Base-by-base conservation (phyloP, 2,329 filamentous ascomycete genomes). In the Emergomyces pasteurianus region DNA sequence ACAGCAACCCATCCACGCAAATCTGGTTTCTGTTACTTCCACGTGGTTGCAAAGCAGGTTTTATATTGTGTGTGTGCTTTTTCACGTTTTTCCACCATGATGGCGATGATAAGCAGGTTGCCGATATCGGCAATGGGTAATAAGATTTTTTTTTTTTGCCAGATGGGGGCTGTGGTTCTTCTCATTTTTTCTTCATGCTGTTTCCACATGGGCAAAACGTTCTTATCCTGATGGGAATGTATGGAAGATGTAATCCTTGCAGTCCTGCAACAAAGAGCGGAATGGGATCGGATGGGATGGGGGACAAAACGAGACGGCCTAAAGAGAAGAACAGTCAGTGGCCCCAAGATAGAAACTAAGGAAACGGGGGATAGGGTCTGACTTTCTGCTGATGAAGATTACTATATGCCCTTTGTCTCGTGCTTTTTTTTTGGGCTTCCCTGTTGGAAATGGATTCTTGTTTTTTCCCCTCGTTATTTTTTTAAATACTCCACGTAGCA, bases 401-500 rank as follows among this genome's bases (percentile, higher is more conserved):
- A 46, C 10, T 5, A n/a, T 43, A 7, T 49, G 46, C 4, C 23
- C 34, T 9, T 68, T 65, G 46, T 58, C 56, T 38, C 65, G n/a
- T n/a, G n/a, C 53, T 38, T 55, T 53, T 36, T 59, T 59, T 58
- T 63, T 62, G 61, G 57, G 63, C 65, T 62, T 65, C 5, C 18
- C 3, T 46, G n/a, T 46, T 43, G 36, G 58, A 55, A 43, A 58
- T 38, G 61, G 60, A 56, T 61, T 58, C 60, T 59, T 60, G 58
- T 59, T 66, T 65, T 61, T 64, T 59, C 26, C 40, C 34, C 28
- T 58, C 16, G 23, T 40, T n/a, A 14, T 16, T 28, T 0, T 42
- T 56, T 54, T n/a, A 38, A 54, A 54, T 54, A 54, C 50, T 54
- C 50, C 28, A 54, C 18, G 38, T 28, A 54, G 50, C 5, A 54